Base-by-base conservation (phyloP, 805 yeast genomes). In the Ogataea philodendri region DNA sequence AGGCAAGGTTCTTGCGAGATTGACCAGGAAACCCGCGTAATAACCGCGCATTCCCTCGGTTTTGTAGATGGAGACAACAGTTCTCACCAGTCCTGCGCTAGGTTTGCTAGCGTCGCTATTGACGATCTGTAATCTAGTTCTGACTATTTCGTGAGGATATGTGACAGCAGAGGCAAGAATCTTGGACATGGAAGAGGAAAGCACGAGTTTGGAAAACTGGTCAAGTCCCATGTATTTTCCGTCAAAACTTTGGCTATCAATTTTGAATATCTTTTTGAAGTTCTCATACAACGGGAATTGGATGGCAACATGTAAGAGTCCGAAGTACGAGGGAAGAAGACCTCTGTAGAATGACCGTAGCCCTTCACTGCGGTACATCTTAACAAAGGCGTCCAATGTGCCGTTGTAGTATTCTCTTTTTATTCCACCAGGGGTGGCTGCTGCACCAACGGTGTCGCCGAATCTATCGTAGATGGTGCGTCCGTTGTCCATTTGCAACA, bases 271-370 rank as follows among this genome's bases (percentile, higher is more conserved):
- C 14, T 58, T 56, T 55, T 90, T 90, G 45, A 90, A 66, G 48
- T 76, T 70, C 54, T 90, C 98, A 59, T 90, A 90, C 7, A 88
- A 76, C 19, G 97, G 97, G 69, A 90, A 90, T 61, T 90, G 97
- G 34, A 90, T 84, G 1, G 97, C 97, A 27, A 90, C 97, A 59
- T 90, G 97, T 25, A 85, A 67, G 20, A 90, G 69, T 0, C 98
- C 98, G 50, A 90, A 76, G 39, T 90, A 67, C 0, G 97, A 89
- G 1, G 97, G 96, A 7, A 87, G 74, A 17, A 90, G 66, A 1
- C 98, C 98, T 27, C 90, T 76, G 61, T 93, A 93, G 50, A 90
- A 85, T 10, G 87, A 87, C 32, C 67, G 58, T 1, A 82, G 9
- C 5, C 98, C 98, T 58, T 90, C 98, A 37, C 76, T 72, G 38